Conservation (phyloP, 2,329 filamentous ascomycete genomes). For the Epichloe gansuensis region DNA sequence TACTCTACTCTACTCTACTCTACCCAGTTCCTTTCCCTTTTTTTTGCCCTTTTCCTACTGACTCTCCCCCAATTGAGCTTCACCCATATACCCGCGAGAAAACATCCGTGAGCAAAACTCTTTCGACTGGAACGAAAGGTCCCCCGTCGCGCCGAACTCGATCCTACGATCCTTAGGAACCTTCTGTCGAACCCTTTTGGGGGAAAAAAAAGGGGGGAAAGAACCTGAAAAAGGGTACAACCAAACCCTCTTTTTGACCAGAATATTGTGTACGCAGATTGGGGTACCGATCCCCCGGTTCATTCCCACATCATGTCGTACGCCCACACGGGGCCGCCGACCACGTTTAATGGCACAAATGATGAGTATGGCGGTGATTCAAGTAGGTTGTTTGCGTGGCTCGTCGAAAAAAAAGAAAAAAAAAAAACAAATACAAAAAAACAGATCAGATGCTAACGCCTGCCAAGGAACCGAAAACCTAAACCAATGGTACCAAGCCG, state of each 20-base stretch:
- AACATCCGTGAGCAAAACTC: too few species aligned
- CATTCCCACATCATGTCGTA: slow-evolving; percentile 37
- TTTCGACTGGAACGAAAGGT: too few species aligned
- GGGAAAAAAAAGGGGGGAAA: too few species aligned
- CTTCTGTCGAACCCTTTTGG: too few species aligned
- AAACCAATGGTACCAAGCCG: slow-evolving; percentile 89
- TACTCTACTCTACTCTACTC: too few species aligned
- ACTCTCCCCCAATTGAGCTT: background rate
- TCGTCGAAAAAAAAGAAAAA: background rate
- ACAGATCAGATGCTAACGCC: background rate
- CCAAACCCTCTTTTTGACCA: background rate
- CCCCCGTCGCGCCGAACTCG: too few species aligned
- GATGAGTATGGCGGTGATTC: slow-evolving; percentile 60
- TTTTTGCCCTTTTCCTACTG: background rate
- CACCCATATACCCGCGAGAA: too few species aligned
- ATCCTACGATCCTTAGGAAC: too few species aligned
- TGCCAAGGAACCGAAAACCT: slow-evolving; percentile 63
- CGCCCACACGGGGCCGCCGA: slow-evolving; percentile 43
- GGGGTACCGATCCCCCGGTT: too few species aligned
- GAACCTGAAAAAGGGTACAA: background rate
- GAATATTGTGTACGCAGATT: too few species aligned
- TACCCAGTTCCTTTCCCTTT: background rate
- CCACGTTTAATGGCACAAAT: slow-evolving; percentile 52
- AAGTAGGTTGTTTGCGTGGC: slow-evolving; percentile 37
- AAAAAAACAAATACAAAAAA: background rate